A percentile compares a stretch with the other conserved stretches of the same genome.
phyloP scores from a whole-genome alignment of 768 basidiomycete species.

The Boletus barrowsii region DNA sequence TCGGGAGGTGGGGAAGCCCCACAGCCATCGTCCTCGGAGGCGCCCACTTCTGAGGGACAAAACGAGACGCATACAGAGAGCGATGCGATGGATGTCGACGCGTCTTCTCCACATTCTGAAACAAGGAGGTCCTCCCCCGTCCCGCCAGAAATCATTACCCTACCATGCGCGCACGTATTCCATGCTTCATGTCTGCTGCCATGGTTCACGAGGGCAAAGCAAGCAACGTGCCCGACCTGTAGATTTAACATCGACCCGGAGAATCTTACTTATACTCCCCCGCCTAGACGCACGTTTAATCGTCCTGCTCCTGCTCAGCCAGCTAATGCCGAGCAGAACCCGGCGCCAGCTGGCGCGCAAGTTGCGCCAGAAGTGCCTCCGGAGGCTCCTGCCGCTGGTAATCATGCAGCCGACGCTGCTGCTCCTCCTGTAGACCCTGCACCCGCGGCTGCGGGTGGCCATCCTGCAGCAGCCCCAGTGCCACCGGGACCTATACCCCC shows the following conservation, averaged over 20 bases:
- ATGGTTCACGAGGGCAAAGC: slow-evolving; percentile 76
- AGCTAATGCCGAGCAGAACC: slow-evolving; percentile 11
- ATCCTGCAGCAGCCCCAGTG: not conserved
- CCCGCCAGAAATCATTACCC: slow-evolving; percentile 47
- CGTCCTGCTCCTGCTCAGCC: slow-evolving; percentile 14
- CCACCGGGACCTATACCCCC: not conserved
- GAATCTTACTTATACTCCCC: slow-evolving; percentile 51
- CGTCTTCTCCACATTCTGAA: slow-evolving; percentile 9
- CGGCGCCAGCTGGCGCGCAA: slow-evolving; percentile 7
- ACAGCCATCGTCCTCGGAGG: not conserved
- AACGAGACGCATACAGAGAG: slow-evolving; percentile 1
- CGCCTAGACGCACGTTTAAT: slow-evolving; percentile 16
- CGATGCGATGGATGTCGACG: slow-evolving; percentile 23
- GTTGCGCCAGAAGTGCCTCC: slow-evolving; percentile 7
- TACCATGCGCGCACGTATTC: slow-evolving; percentile 82
- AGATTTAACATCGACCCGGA: slow-evolving; percentile 82
- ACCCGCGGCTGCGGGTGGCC: not conserved
- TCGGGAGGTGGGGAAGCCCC: slow-evolving; percentile 4
- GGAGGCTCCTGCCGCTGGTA: not conserved
- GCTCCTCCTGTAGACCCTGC: not conserved
- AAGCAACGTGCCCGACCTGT: slow-evolving; percentile 83
- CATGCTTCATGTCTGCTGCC: slow-evolving; percentile 75
- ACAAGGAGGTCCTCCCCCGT: slow-evolving; percentile 5
- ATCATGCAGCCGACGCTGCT: not conserved
- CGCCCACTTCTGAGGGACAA: slow-evolving; percentile 1